Percentiles rank a stretch among this genome's conserved stretches.
These are phyloP conservation scores for Antrodiella citrinella DNA, from an alignment of 768 basidiomycete genomes.

Conservation along the genomic window DNA sequence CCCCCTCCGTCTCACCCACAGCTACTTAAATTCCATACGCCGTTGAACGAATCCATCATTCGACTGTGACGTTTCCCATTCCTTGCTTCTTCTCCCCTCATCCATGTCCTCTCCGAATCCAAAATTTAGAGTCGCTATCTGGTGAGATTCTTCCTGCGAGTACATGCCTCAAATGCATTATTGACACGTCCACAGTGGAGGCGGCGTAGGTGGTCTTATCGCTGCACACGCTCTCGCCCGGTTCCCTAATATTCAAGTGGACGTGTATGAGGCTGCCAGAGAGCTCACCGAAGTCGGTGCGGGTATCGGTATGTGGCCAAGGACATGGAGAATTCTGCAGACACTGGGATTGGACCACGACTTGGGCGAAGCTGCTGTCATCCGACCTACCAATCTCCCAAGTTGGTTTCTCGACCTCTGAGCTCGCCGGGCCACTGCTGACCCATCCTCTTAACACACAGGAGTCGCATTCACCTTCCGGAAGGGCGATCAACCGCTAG, in stretches of 20 bases:
- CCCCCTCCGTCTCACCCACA: not conserved
- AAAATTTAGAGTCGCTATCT: slow-evolving; percentile 46
- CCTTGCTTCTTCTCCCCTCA: slow-evolving; percentile 1
- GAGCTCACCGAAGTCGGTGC: slow-evolving; percentile 24
- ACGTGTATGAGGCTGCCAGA: slow-evolving; percentile 26
- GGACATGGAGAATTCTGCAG: slow-evolving; percentile 22
- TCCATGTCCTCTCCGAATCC: slow-evolving; percentile 14
- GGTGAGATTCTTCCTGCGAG: slow-evolving; percentile 36
- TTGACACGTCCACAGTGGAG: too few relatives aligned
- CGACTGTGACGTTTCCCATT: not conserved
- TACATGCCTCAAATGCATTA: too few relatives aligned
- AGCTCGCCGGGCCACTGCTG: not conserved
- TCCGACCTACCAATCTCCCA: slow-evolving; percentile 17
- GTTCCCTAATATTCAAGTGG: slow-evolving; percentile 21
- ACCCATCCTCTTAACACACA: slow-evolving; percentile 21
- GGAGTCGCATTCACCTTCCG: slow-evolving; percentile 48
- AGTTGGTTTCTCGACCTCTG: slow-evolving; percentile 15
- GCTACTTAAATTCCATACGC: not conserved
- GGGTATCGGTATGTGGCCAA: slow-evolving; percentile 29
- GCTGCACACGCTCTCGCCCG: slow-evolving; percentile 21
- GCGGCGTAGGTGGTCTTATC: slow-evolving; percentile 24
- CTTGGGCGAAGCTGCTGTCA: slow-evolving; percentile 16
- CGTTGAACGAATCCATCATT: too few relatives aligned
- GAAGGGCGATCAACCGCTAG: slow-evolving; percentile 51
- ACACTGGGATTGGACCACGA: slow-evolving; percentile 20